Conservation (phyloP, 495 filamentous ascomycete species). For the Aspergillus carlsbadensis region DNA sequence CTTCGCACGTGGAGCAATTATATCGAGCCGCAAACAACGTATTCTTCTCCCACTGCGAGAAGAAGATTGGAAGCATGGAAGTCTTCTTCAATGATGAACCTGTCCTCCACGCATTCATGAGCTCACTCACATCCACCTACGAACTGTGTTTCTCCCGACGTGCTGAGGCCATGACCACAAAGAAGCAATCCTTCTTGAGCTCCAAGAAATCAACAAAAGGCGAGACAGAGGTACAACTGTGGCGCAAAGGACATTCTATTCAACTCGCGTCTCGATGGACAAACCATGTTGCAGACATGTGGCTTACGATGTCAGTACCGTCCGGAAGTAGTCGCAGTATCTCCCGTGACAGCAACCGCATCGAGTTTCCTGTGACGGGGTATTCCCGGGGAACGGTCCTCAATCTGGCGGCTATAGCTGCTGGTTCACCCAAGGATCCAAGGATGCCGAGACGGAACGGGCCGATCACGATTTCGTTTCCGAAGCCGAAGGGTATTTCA, state of each 20-base stretch:
- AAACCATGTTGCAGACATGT: constrained; percentile 32
- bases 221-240: constrained; percentile 34
- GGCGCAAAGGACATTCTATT: constrained; percentile 26
- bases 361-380: constrained; percentile 23
- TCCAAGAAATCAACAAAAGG: constrained; percentile 33
- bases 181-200: constrained; percentile 24
- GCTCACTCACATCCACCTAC: constrained; percentile 29
- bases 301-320: constrained; percentile 32
- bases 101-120: constrained; percentile 29
- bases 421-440: constrained; percentile 27
- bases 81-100: constrained; percentile 30
- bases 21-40: constrained; percentile 29
- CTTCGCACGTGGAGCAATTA: constrained; percentile 36
- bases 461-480: constrained; percentile 35
- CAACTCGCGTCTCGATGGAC: constrained; percentile 36
- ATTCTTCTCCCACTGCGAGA: constrained; percentile 39
- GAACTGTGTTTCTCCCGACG: constrained; percentile 35
- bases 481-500: constrained; percentile 22
- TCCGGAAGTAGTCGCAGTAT: constrained; percentile 6
- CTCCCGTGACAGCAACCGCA: constrained; percentile 25
- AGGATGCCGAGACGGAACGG: constrained; percentile 22
- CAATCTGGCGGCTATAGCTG: constrained; percentile 35
- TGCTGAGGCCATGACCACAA: constrained; percentile 31
- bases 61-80: constrained; percentile 20
- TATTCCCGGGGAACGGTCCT: constrained; percentile 32